A percentile compares a stretch with the other conserved stretches of the same genome.
Conservation (phyloP, 2,329 filamentous ascomycete genomes). For the Xylogone sp. region DNA sequence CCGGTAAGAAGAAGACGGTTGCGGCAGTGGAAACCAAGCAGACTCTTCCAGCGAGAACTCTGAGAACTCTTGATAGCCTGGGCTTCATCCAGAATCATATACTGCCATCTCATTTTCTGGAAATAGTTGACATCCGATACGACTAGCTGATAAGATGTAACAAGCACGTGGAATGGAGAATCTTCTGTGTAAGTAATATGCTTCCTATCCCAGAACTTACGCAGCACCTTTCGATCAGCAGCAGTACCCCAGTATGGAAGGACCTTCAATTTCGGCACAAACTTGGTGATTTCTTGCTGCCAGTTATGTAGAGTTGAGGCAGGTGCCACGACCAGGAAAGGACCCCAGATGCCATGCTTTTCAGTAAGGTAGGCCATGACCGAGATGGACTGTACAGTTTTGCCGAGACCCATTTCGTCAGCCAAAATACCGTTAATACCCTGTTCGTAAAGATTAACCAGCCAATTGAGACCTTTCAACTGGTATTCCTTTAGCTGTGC, state of each 20-base stretch:
- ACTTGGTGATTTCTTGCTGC: constrained; percentile 96
- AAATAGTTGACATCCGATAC: constrained; percentile 96
- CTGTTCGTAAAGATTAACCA: constrained; percentile 98
- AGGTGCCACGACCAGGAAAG: constrained; percentile 93
- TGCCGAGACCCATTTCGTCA: constrained; percentile 99
- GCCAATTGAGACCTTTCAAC: constrained; percentile 98
- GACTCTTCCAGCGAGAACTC: constrained; percentile 94
- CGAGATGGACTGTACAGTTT: constrained; percentile 97
- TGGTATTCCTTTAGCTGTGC: constrained; percentile 98
- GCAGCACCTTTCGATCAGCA: constrained; percentile 88
- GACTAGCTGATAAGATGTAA: constrained; percentile 96
- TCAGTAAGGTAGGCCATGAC: constrained; percentile 99
- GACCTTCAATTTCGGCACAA: constrained; percentile 92
- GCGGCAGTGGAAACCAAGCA: constrained; percentile 90
- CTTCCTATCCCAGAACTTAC: constrained; percentile 99
- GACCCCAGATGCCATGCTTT: constrained; percentile 96
- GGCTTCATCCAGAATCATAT: constrained; percentile 99
- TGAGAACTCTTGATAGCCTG: constrained; percentile 98
- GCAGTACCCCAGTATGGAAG: constrained; percentile 97
- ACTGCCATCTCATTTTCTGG: constrained; percentile 99
- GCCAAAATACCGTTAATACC: constrained; percentile 99
- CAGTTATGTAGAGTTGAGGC: constrained; percentile 97
- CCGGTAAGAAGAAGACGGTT: constrained; percentile 92
- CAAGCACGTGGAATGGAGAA: constrained; percentile 89
- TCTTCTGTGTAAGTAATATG: constrained; percentile 93